Conservation (phyloP, 2,329 filamentous ascomycete species). For the Alternaria longipes region DNA sequence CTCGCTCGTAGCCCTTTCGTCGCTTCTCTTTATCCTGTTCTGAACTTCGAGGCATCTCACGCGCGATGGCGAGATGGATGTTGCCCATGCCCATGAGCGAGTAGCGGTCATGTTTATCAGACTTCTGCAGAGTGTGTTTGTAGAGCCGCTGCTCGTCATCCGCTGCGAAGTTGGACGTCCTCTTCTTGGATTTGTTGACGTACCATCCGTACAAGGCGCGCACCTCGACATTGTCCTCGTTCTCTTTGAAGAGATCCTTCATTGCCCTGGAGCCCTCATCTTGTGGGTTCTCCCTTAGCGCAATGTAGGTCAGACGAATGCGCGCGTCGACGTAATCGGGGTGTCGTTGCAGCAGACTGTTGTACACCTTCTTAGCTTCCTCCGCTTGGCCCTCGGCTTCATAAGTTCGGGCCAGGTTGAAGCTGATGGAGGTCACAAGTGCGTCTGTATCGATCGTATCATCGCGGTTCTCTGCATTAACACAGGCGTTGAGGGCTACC, state of each 20-base stretch:
- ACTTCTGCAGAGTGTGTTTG: conserved; percentile 90
- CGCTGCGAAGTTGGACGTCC: conserved; percentile 80
- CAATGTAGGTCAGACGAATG: conserved; percentile 88
- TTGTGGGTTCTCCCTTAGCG: conserved; percentile 79
- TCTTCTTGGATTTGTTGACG: conserved; percentile 86
- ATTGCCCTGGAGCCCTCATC: conserved; percentile 89
- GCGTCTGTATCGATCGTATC: conserved; percentile 85
- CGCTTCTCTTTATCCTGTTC: conserved; percentile 92
- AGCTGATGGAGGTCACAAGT: conserved; percentile 93
- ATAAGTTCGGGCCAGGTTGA: conserved; percentile 93
- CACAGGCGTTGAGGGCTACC: conserved; percentile 86
- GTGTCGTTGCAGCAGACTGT: conserved; percentile 84
- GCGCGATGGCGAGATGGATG: conserved; percentile 83
- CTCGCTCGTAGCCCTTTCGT: conserved; percentile 84
- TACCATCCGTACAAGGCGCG: conserved; percentile 96
- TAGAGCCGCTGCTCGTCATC: conserved; percentile 93
- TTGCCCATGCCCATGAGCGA: conserved; percentile 97
- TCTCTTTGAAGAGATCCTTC: conserved; percentile 83
- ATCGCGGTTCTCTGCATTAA: conserved; percentile 79
- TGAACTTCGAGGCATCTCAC: conserved; percentile 92
- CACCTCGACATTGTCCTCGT: conserved; percentile 87
- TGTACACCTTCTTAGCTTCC: conserved; percentile 87
- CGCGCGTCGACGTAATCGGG: conserved; percentile 92
- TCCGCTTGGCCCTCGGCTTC: conserved; percentile 83
- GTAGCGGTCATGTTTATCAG: conserved; percentile 97